Evolutionary conservation across 2,329 filamentous ascomycete genomes (phyloP).

Genomic region (Penicillium oxalicum): DNA sequence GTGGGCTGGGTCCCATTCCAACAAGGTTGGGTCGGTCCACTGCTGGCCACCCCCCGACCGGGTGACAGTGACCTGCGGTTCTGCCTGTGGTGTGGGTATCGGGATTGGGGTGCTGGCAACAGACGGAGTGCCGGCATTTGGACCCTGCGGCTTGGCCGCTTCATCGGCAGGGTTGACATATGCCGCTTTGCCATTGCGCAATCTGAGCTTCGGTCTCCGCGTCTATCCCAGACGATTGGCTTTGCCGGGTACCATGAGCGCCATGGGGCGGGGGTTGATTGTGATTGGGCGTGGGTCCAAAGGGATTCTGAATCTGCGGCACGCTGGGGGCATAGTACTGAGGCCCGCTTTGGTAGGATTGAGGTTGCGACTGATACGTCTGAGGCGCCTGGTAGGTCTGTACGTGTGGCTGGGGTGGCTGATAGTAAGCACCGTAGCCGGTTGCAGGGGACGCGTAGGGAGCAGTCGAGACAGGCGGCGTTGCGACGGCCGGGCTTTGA

Average conservation of each 20-base stretch:
- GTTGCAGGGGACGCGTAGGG: conserved; percentile 30
- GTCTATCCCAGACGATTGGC: conserved; percentile 47
- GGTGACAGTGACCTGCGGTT: conserved; percentile 72
- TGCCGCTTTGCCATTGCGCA: conserved; percentile 89
- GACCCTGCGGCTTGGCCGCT: conserved; percentile 34
- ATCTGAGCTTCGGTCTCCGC: conserved; percentile 86
- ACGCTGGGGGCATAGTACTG: conserved; percentile 51
- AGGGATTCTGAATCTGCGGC: conserved; percentile 75
- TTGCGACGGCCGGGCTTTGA: conserved; percentile 33
- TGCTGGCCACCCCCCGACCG: conserved; percentile 84
- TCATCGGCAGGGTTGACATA: conserved; percentile 53
- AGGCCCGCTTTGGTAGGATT: conserved; percentile 28
- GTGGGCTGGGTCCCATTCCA: conserved; percentile 95
- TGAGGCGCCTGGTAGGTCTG: conserved; percentile 7
- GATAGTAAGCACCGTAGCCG: conserved; percentile 39
- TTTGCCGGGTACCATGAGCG: conserved; percentile 28
- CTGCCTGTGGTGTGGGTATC: conserved; percentile 34
- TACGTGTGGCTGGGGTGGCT: conserved; percentile 27
- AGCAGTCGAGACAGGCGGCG: conserved; percentile 29
- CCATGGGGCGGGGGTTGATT: conserved; percentile 21
- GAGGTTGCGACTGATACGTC: conserved; percentile 27
- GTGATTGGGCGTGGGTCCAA: conserved; percentile 47
- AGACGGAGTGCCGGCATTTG: conserved; percentile 27
- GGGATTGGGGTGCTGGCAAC: conserved; percentile 40
- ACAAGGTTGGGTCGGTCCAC: conserved; percentile 80